Conservation (phyloP, 1,284 basidiomycete genomes). For the Malassezia yamatoensis region DNA sequence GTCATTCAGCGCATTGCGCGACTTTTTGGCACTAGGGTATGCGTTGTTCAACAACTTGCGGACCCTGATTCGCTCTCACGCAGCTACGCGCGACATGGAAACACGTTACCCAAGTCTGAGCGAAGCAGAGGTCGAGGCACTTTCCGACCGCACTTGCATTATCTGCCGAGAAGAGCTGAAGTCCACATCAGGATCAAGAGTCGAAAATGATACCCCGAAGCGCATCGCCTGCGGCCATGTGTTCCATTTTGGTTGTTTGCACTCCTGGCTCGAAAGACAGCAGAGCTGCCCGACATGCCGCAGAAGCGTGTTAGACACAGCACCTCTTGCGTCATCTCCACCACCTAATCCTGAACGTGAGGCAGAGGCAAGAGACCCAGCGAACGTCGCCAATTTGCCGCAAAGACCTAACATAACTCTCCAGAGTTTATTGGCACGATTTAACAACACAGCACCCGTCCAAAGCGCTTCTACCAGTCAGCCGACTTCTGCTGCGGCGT, state of each 20-base stretch:
- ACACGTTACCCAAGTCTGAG: slow-evolving; percentile 89
- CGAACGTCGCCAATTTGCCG: neutral
- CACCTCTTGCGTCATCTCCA: neutral
- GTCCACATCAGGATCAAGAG: neutral
- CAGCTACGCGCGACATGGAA: slow-evolving; percentile 94
- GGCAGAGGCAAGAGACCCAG: neutral
- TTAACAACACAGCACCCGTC: neutral
- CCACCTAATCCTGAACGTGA: neutral
- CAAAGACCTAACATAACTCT: neutral
- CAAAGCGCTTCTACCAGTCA: neutral
- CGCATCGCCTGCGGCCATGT: slow-evolving; percentile 91
- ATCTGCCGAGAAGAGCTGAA: slow-evolving; percentile 97
- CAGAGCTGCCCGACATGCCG: slow-evolving; percentile 88
- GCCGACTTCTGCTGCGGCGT: neutral
- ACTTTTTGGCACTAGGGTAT: slow-evolving; percentile 80
- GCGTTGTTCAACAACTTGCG: slow-evolving; percentile 78
- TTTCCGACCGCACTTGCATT: slow-evolving; percentile 86
- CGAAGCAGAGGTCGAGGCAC: slow-evolving; percentile 63
- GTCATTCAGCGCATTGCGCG: slow-evolving; percentile 82
- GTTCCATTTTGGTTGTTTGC: slow-evolving; percentile 93
- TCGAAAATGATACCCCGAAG: slow-evolving; percentile 56
- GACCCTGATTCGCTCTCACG: slow-evolving; percentile 78
- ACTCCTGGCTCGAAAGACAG: slow-evolving; percentile 94
- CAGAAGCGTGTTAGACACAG: slow-evolving; percentile 61
- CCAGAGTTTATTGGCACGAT: neutral